Conservation (phyloP, 306 rosid species). For the Dalbergia oliveri region DNA sequence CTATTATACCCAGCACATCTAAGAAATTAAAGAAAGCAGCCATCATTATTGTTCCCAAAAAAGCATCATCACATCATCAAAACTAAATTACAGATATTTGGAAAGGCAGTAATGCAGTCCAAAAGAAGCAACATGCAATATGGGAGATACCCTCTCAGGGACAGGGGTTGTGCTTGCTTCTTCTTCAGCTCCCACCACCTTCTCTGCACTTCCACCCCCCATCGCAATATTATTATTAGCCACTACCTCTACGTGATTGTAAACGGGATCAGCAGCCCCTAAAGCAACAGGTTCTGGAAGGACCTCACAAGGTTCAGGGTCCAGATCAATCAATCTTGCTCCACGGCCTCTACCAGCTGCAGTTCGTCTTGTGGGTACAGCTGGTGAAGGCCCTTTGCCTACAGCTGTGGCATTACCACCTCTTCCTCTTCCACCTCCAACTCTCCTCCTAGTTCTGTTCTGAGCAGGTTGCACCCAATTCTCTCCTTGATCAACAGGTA, state of each 20-base stretch:
- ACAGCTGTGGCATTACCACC: conserved; percentile 80
- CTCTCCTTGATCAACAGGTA: conserved; percentile 77
- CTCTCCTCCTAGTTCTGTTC: conserved; percentile 80
- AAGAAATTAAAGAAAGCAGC: conserved; percentile 16
- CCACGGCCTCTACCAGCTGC: conserved; percentile 98
- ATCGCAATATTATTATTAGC: conserved; percentile 76
- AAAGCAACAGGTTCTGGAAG: conserved; percentile 73
- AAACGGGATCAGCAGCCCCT: conserved; percentile 69
- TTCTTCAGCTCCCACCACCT: conserved; percentile 77
- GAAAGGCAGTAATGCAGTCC: conserved; percentile 39
- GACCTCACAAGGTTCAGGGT: conserved; percentile 78
- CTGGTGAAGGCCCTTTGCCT: conserved; percentile 83
- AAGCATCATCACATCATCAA: conserved; percentile 35
- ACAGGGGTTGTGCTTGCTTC: conserved; percentile 81
- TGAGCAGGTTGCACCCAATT: conserved; percentile 72
- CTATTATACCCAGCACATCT: conserved; percentile 9
- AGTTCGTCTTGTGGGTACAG: conserved; percentile 82
- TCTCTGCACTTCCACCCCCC: conserved; percentile 90
- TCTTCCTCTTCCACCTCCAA: conserved; percentile 87
- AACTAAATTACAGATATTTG: conserved; percentile 9
- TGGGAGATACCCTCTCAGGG: conserved; percentile 80
- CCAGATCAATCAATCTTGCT: conserved; percentile 77
- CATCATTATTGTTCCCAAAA: conserved; percentile 16
- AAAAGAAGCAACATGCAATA: conserved; percentile 39
- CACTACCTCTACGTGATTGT: conserved; percentile 66